These are phyloP conservation scores for Physaria fendleri DNA, from an alignment of 345 rosid species.

Conservation along the genomic window DNA sequence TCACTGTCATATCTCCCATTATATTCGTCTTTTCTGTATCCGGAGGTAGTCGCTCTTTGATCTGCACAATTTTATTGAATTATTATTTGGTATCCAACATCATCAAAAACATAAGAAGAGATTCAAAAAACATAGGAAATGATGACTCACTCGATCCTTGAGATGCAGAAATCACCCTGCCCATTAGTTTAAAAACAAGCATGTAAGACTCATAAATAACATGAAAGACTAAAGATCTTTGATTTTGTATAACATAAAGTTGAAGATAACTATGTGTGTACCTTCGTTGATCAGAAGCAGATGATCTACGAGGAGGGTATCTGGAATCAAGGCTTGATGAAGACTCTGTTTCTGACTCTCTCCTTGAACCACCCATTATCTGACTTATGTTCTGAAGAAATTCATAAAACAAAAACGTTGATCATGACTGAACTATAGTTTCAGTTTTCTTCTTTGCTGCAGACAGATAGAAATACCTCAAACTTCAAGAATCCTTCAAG, in stretches of 20 bases:
- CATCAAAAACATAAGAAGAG: no score
- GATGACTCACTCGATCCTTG: no score
- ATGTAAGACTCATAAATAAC: background rate
- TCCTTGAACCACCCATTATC: slow-evolving; percentile 57
- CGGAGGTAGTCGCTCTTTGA: no score
- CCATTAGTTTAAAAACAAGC: slow-evolving; percentile 19
- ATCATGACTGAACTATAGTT: no score
- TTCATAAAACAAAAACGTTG: background rate
- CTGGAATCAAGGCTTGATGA: slow-evolving; percentile 56
- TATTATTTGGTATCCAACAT: no score
- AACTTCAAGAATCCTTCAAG: slow-evolving; percentile 90
- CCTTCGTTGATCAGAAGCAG: slow-evolving; percentile 81
- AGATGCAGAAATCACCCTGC: slow-evolving; percentile 50
- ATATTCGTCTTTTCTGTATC: slow-evolving; percentile 66
- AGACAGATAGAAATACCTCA: slow-evolving; percentile 43
- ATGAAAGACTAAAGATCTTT: slow-evolving; percentile 6
- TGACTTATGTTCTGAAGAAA: slow-evolving; percentile 56
- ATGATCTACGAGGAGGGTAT: slow-evolving; percentile 53
- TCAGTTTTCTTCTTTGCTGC: background rate
- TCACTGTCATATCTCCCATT: slow-evolving; percentile 72
- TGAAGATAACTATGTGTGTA: no score
- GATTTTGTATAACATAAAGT: background rate
- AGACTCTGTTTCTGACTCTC: slow-evolving; percentile 51
- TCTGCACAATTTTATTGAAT: no score
- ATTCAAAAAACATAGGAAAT: no score